These are phyloP conservation scores for Paramyrothecium roridum DNA, from an alignment of 2,329 filamentous ascomycete genomes.

Conservation along the genomic window DNA sequence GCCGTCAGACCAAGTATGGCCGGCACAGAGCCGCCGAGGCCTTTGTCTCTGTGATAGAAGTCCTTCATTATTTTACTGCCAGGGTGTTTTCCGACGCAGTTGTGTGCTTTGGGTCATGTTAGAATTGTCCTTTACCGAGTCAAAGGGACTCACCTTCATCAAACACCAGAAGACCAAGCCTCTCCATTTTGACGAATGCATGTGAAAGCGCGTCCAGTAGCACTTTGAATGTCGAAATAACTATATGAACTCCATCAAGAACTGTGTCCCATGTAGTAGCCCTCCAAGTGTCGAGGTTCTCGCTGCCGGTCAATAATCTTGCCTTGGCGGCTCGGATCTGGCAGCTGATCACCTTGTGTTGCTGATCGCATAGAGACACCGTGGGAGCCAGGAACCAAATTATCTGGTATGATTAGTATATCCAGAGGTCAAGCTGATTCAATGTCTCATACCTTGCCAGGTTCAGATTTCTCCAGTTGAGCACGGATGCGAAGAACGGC, in stretches of 20 bases:
- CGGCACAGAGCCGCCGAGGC: constrained; percentile 44
- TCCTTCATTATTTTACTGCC: constrained; percentile 69
- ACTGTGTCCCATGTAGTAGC: constrained; percentile 64
- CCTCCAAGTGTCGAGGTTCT: constrained; percentile 72
- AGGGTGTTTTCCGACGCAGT: constrained; percentile 63
- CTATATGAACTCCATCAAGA: constrained; percentile 62
- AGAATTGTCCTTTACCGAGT: not conserved
- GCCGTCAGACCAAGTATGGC: constrained; percentile 77
- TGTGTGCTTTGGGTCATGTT: constrained; percentile 57
- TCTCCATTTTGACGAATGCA: constrained; percentile 65
- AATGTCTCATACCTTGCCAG: constrained; percentile 48
- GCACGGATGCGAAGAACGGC: constrained; percentile 65
- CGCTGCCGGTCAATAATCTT: constrained; percentile 63
- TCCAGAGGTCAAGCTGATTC: not conserved
- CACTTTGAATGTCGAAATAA: constrained; percentile 75
- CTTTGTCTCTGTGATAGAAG: constrained; percentile 59
- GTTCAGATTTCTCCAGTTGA: constrained; percentile 54
- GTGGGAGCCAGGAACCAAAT: constrained; percentile 76
- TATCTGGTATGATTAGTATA: constrained; percentile 34
- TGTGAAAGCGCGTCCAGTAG: constrained; percentile 72
- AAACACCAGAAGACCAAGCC: constrained; percentile 69
- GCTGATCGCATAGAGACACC: constrained; percentile 64
- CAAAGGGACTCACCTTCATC: constrained; percentile 65
- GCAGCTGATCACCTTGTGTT: constrained; percentile 54
- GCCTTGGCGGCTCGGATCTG: constrained; percentile 60